Base-by-base conservation (phyloP, 2,329 filamentous ascomycete species). In the Hypoxylon sp. region DNA sequence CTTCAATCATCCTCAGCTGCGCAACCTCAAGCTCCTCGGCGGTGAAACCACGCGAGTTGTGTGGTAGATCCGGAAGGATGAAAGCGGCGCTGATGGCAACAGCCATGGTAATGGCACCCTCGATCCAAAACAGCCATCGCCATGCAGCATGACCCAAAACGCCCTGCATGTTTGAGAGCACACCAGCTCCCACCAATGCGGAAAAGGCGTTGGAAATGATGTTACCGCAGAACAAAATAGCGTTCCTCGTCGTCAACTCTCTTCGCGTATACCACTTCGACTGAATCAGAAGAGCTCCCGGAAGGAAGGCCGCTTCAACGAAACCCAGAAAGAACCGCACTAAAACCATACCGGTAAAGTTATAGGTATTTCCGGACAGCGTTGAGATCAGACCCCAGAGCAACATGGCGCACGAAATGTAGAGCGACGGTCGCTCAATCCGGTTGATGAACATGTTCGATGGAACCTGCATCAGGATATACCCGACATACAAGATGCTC, bases 251-350 rank as follows among this genome's bases (percentile, higher is more conserved):
- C 13, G 84, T 83, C 67, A 89, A 73, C 78, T 88, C 87, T 54
- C 85, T 84, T 52, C 88, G 84, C 1, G 89, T 91, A 77, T 92
- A 92, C 85, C 89, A 92, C 72, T 90, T 88, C 0, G 87, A 89
- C 19, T 91, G 82, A 50, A 91, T 87, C 47, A 90, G 82, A 10
- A 91, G 82, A 0, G 87, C 87, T 46, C 90, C 90, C 0, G 90
- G 89, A 26, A 90, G 81, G 76, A 90, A 91, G 1, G 88, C 88
- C 0, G 90, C 89, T 76, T 91, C 88, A 54, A 90, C 80, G 66
- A 89, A 88, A 3, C 88, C 88, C 0, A 91, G 78, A 73, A 89
- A 85, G 76, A 90, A 90, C 4, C 88, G 86, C 29, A 84, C 83
- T 9, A 81, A 76, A 2, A 90, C 82, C 80, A 90, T 84, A 69